Evolutionary conservation across 805 yeast species (phyloP), one percentile per base, ranked within the genome.

Genomic region (Phaffomyces opuntiae): DNA sequence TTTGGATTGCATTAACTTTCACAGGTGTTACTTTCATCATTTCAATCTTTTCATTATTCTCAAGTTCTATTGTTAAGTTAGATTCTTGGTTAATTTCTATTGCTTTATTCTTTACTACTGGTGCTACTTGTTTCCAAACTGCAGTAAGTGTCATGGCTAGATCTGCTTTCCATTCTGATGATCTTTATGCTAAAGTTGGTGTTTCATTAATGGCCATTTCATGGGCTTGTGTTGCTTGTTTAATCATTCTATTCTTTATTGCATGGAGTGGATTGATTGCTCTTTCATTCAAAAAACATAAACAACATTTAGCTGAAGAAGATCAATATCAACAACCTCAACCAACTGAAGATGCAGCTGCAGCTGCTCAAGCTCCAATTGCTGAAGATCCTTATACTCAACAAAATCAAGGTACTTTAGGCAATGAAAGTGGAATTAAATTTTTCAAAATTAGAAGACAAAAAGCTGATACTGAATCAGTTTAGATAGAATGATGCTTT

Each of bases 111-210:
- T 76, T 80, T 61, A 66, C 69, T 49, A 68, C 77, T 35, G 81
- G 82, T 42, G 87, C 83, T 45, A 83, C 84, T 39, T 69, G 86
- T 12, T 68, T 83, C 59, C 77, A 80, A 62, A 87, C 96, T 32
- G 93, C 95, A 3, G 85, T 77, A 38, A 64, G 75, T 50, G 95
- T 83, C n/a, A 60, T 85, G 69, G 93, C 87, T 40, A 81, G 73
- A 61, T 72, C 79, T 56, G 82, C 83, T 26, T 90, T 90, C 75
- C 59, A 63, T 36, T 61, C 67, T 49, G 75, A 63, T 27, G 73
- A 68, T 38, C 58, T 69, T 50, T 47, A 53, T 14, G 72, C 80
- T 37, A 67, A 72, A 45, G 51, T 84, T 47, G 87, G 88, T 50
- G 71, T 78, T 31, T 66, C 76, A 40, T 64, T 76, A 57, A 62